Conservation (phyloP, 306 rosid species). For the Fagus sylvatica region DNA sequence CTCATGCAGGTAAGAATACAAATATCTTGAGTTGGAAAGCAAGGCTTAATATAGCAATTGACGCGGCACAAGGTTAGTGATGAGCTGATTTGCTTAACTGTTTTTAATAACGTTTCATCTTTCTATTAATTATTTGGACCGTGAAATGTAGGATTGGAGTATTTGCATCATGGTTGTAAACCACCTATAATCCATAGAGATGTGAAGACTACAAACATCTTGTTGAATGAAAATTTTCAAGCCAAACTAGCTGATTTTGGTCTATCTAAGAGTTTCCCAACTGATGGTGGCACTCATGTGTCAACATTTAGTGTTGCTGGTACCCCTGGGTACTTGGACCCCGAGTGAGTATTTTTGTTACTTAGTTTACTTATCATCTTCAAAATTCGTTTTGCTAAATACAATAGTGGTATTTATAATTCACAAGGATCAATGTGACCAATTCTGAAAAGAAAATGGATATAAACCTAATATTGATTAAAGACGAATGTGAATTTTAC, state of each 20-base stretch:
- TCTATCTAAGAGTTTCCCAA: constrained; percentile 34
- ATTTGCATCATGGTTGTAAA: constrained; percentile 53
- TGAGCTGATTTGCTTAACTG: neutral
- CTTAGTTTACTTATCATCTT: too few species aligned
- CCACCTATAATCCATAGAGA: constrained; percentile 51
- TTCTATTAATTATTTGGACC: neutral
- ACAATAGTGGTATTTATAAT: too few species aligned
- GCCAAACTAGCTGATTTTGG: constrained; percentile 58
- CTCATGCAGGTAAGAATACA: neutral
- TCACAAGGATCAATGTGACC: too few species aligned
- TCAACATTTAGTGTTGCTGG: constrained; percentile 38
- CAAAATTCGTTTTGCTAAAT: too few species aligned
- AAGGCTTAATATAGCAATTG: constrained; percentile 48
- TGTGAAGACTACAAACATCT: constrained; percentile 50
- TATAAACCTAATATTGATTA: neutral
- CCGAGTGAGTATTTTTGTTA: constrained; percentile 35
- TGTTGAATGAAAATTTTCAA: constrained; percentile 35
- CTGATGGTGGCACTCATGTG: constrained; percentile 31
- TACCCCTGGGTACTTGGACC: constrained; percentile 46
- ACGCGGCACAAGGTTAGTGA: constrained; percentile 45
- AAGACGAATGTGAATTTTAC: too few species aligned
- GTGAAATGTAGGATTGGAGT: constrained; percentile 49
- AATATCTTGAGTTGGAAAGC: constrained; percentile 44
- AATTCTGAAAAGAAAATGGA: constrained; percentile 4
- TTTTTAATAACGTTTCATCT: neutral